Percentiles rank a stretch among this genome's conserved stretches.
Conservation (phyloP, 345 rosid genomes). For the Pistacia integerrima region DNA sequence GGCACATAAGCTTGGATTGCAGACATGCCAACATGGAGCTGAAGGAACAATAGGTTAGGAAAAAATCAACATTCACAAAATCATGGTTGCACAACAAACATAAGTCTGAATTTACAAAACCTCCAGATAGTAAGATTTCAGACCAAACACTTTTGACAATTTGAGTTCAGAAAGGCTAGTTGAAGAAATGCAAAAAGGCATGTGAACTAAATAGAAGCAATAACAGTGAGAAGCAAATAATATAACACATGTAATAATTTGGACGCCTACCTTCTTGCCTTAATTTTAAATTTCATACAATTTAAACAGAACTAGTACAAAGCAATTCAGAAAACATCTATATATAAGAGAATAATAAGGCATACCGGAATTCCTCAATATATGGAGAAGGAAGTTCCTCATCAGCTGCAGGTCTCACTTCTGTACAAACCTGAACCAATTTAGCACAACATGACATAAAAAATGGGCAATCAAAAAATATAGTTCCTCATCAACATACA, state of each 20-base stretch:
- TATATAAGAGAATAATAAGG: not conserved
- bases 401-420: slow-evolving; percentile 85
- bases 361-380: slow-evolving; percentile 88
- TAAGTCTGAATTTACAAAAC: not conserved
- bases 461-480: slow-evolving; percentile 8
- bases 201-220: not conserved
- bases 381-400: slow-evolving; percentile 90
- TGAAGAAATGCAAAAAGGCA: not conserved
- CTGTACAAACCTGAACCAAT: slow-evolving; percentile 86
- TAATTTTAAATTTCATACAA: not conserved
- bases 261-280: not conserved
- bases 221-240: not conserved
- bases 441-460: slow-evolving; percentile 45
- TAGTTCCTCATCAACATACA: not conserved
- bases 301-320: not conserved
- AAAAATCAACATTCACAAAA: not conserved
- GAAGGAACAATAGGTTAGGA: not conserved
- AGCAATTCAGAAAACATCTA: not conserved
- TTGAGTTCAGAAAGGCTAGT: not conserved
- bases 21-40: not conserved
- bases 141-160: not conserved
- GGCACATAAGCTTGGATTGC: not conserved
- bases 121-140: not conserved
- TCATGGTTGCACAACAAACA: not conserved
- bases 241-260: slow-evolving; percentile 3